Evolutionary conservation across 164 flowering plant genomes (phyloP).

Genomic region (Aristolochia fimbriata): DNA sequence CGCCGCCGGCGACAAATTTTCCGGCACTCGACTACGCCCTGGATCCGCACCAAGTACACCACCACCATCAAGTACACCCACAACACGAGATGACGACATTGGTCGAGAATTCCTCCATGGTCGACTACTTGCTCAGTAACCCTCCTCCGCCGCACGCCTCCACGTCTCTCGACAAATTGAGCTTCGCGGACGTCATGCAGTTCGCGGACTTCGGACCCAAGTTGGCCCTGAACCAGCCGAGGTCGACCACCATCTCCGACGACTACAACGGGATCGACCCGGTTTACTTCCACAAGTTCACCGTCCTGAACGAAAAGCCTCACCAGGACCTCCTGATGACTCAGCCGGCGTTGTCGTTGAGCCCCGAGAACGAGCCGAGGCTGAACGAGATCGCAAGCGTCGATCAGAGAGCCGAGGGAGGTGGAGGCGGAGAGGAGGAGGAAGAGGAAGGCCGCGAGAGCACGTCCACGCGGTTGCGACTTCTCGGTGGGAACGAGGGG

Average conservation of each 20-base stretch:
- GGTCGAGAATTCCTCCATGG: slow-evolving; percentile 28
- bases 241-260: slow-evolving; percentile 21
- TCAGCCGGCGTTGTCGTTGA: background rate
- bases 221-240: slow-evolving; percentile 45
- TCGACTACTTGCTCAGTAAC: slow-evolving; percentile 46
- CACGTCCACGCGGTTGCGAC: slow-evolving; percentile 29
- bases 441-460: slow-evolving; percentile 25
- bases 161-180: slow-evolving; percentile 40
- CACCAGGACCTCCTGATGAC: slow-evolving; percentile 29
- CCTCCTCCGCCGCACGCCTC: slow-evolving; percentile 22
- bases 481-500: slow-evolving; percentile 25
- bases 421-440: no score
- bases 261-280: slow-evolving; percentile 59
- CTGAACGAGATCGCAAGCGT: no score
- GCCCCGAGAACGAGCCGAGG: no score
- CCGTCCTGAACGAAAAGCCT: slow-evolving; percentile 57
- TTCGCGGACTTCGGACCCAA: slow-evolving; percentile 87
- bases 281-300: slow-evolving; percentile 77
- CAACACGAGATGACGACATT: slow-evolving; percentile 18
- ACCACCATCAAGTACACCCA: slow-evolving; percentile 13
- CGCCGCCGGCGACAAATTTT: slow-evolving; percentile 26
- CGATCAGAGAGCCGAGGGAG: no score
- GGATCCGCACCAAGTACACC: slow-evolving; percentile 19
- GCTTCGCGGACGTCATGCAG: slow-evolving; percentile 93
- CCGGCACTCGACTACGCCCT: slow-evolving; percentile 25